These are phyloP conservation scores for Nigrospora sphaerica DNA, from an alignment of 2,329 filamentous ascomycete species.

Conservation along the genomic window DNA sequence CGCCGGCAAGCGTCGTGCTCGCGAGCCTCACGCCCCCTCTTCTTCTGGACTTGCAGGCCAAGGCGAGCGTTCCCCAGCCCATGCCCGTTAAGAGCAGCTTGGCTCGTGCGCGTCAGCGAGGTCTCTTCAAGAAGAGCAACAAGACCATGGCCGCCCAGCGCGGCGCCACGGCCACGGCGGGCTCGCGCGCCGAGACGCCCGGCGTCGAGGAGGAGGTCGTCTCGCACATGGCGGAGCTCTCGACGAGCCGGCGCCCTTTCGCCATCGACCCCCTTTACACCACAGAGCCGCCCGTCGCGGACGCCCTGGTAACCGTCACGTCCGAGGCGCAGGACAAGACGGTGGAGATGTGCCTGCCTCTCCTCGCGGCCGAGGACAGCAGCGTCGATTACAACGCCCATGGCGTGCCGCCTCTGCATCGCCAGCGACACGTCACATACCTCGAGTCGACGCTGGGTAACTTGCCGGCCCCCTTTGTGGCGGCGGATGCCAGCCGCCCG, in stretches of 20 bases:
- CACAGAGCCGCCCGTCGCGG: constrained; percentile 53
- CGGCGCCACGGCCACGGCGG: background rate
- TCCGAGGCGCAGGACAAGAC: constrained; percentile 64
- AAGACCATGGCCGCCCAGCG: constrained; percentile 5
- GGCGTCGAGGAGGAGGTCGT: constrained; percentile 9
- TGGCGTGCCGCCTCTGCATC: constrained; percentile 69
- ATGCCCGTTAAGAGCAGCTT: constrained; percentile 25
- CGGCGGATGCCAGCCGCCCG: constrained; percentile 78
- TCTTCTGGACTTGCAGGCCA: no score
- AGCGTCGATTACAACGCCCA: constrained; percentile 54
- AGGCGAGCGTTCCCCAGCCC: background rate
- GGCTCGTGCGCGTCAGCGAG: constrained; percentile 20
- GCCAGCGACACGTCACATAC: constrained; percentile 54
- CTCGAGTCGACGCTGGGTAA: constrained; percentile 49
- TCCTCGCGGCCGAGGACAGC: constrained; percentile 49
- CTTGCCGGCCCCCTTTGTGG: constrained; percentile 64
- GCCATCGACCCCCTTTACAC: constrained; percentile 40
- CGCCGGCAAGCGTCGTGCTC: no score
- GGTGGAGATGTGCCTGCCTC: constrained; percentile 60
- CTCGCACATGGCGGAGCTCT: constrained; percentile 6
- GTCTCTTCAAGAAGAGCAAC: constrained; percentile 10
- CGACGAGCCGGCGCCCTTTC: constrained; percentile 9
- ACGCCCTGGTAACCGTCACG: constrained; percentile 60
- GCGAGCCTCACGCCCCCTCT: no score
- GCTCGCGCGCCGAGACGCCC: background rate